These are phyloP conservation scores for Ilyonectria destructans DNA, from an alignment of 2,329 filamentous ascomycete species.

Conservation along the genomic window DNA sequence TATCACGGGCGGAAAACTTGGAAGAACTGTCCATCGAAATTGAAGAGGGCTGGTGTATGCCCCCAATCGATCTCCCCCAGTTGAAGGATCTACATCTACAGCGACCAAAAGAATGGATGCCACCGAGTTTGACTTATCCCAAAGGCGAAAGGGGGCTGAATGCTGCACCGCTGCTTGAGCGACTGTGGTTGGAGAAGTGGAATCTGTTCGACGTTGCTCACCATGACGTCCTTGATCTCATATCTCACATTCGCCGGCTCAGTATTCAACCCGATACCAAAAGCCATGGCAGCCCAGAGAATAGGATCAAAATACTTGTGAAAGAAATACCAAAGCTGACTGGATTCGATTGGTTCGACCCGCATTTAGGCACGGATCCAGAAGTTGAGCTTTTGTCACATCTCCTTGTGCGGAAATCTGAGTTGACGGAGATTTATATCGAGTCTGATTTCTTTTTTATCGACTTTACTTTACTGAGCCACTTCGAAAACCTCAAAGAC, in stretches of 20 bases:
- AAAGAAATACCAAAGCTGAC: not conserved
- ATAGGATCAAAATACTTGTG: not conserved
- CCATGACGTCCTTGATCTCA: not conserved
- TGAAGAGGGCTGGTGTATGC: not conserved
- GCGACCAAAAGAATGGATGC: not conserved
- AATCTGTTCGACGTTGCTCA: not conserved
- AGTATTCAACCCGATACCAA: not conserved
- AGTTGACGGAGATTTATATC: not conserved
- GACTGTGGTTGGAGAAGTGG: not conserved
- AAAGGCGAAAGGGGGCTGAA: not conserved
- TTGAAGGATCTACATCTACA: not conserved
- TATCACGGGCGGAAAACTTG: not conserved
- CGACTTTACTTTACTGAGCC: not conserved
- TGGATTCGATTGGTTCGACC: not conserved
- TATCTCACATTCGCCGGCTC: not conserved
- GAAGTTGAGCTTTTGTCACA: not conserved
- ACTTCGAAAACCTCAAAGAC: not conserved
- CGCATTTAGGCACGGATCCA: not conserved
- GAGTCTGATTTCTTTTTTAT: not conserved
- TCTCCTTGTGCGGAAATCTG: not conserved
- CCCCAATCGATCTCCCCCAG: not conserved
- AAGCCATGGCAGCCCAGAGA: not conserved
- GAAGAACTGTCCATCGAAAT: not conserved
- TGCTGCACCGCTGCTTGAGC: not conserved
- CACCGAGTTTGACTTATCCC: too few relatives aligned